These are phyloP conservation scores for Phytophthora cactorum DNA, from an alignment of 352 stramenopile genomes.

Conservation along the genomic window DNA sequence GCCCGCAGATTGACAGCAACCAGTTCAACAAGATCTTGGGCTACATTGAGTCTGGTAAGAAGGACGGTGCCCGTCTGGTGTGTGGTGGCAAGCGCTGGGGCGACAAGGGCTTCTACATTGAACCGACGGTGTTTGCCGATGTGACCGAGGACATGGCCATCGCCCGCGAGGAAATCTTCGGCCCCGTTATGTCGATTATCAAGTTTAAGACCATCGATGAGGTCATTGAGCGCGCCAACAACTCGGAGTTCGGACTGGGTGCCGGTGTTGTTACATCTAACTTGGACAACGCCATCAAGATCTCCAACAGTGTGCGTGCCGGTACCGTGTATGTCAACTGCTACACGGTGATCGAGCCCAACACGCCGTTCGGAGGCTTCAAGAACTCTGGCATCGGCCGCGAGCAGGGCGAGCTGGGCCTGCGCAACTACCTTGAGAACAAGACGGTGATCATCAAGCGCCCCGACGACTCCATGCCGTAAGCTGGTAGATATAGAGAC, in stretches of 20 bases:
- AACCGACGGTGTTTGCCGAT: constrained; percentile 92
- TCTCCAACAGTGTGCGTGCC: constrained; percentile 86
- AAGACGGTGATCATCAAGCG: constrained; percentile 76
- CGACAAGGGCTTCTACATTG: constrained; percentile 88
- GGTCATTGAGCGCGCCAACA: constrained; percentile 88
- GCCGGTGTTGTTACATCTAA: constrained; percentile 90
- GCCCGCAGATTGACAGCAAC: constrained; percentile 62
- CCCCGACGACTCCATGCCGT: constrained; percentile 41
- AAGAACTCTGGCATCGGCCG: constrained; percentile 86
- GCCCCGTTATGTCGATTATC: constrained; percentile 88
- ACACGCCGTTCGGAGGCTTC: constrained; percentile 86
- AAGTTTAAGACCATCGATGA: constrained; percentile 92
- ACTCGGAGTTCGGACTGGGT: constrained; percentile 87
- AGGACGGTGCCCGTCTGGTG: constrained; percentile 82
- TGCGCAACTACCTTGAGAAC: constrained; percentile 81
- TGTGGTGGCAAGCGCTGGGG: constrained; percentile 77
- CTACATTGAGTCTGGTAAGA: constrained; percentile 74
- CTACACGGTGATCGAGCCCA: constrained; percentile 89
- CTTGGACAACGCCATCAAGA: constrained; percentile 80
- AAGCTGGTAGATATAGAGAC: constrained; percentile 10
- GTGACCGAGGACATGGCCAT: constrained; percentile 86
- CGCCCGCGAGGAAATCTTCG: constrained; percentile 92
- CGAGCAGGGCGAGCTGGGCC: constrained; percentile 72
- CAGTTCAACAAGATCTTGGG: constrained; percentile 85
- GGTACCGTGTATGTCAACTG: constrained; percentile 96